Evolutionary conservation across 176 grass and related monocot species (phyloP).

Genomic region (Oryza nivara): DNA sequence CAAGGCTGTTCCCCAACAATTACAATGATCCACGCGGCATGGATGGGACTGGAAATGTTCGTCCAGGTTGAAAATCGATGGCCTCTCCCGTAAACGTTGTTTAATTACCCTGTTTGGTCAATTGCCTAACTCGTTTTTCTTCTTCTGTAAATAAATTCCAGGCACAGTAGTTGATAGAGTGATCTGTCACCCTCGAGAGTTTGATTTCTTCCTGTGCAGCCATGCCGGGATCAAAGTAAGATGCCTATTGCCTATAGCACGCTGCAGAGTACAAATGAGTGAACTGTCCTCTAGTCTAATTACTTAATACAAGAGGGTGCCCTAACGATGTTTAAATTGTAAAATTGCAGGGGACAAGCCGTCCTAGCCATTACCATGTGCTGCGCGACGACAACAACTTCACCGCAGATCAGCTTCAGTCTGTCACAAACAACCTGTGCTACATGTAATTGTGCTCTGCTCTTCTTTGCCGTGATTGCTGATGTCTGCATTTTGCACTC

Average conservation of each 20-base stretch:
- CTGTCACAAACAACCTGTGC: constrained; percentile 75
- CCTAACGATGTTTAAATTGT: background rate
- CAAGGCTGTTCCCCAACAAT: constrained; percentile 60
- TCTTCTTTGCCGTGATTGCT: background rate
- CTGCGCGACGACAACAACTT: constrained; percentile 81
- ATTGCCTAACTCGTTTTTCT: constrained; percentile 1
- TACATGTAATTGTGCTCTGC: constrained; percentile 55
- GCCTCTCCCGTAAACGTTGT: background rate
- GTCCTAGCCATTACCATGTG: constrained; percentile 77
- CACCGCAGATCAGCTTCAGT: constrained; percentile 64
- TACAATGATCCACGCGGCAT: background rate
- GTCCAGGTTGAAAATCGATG: constrained; percentile 52
- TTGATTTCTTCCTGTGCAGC: constrained; percentile 85
- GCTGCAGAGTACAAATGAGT: background rate
- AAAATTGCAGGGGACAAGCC: constrained; percentile 59
- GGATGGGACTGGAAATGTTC: constrained; percentile 53
- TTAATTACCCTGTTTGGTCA: background rate
- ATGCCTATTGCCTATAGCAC: background rate
- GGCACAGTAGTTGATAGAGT: constrained; percentile 74
- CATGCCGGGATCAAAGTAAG: constrained; percentile 82
- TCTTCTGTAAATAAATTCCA: constrained; percentile 42
- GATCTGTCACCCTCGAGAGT: constrained; percentile 82
- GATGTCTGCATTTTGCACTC: background rate
- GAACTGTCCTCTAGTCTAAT: background rate
- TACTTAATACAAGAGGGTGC: background rate